Percentiles rank a stretch among this genome's conserved stretches.
Evolutionary conservation across 2,329 filamentous ascomycete genomes (phyloP).

Genomic region (Microcyclospora tardicrescens): DNA sequence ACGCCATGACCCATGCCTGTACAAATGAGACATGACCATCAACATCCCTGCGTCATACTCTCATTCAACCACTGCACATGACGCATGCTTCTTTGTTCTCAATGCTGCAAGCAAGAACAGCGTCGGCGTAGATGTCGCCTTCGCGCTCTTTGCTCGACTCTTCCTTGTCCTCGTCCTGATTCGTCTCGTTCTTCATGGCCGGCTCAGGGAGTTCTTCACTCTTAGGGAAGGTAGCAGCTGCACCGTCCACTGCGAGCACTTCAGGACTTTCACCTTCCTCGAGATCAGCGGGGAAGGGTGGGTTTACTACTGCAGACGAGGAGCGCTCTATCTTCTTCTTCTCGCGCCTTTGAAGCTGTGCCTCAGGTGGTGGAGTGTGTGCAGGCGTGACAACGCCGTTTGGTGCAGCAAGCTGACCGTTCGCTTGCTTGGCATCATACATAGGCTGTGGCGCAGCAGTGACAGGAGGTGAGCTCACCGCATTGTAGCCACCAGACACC

Average conservation of each 20-base stretch:
- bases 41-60: no score
- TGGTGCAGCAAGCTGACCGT: slow-evolving; percentile 26
- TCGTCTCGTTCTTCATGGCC: slow-evolving; percentile 35
- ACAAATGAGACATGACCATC: no score
- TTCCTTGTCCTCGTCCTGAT: slow-evolving; percentile 61
- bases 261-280: slow-evolving; percentile 70
- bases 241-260: slow-evolving; percentile 59
- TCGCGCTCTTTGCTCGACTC: slow-evolving; percentile 63
- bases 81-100: slow-evolving; percentile 90
- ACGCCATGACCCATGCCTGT: no score
- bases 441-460: slow-evolving; percentile 54
- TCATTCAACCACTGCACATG: slow-evolving; percentile 79
- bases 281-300: slow-evolving; percentile 62
- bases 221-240: slow-evolving; percentile 37
- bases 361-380: slow-evolving; percentile 48
- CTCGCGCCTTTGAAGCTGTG: slow-evolving; percentile 36
- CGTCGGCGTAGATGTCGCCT: slow-evolving; percentile 88
- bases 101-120: slow-evolving; percentile 86
- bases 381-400: slow-evolving; percentile 59
- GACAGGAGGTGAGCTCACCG: slow-evolving; percentile 41
- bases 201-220: slow-evolving; percentile 53
- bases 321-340: slow-evolving; percentile 19
- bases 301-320: slow-evolving; percentile 43
- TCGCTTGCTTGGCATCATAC: slow-evolving; percentile 43
- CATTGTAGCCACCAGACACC: slow-evolving; percentile 30